These are phyloP conservation scores for Ophiostoma angusticollis DNA, from an alignment of 2,329 filamentous ascomycete species.

Conservation along the genomic window DNA sequence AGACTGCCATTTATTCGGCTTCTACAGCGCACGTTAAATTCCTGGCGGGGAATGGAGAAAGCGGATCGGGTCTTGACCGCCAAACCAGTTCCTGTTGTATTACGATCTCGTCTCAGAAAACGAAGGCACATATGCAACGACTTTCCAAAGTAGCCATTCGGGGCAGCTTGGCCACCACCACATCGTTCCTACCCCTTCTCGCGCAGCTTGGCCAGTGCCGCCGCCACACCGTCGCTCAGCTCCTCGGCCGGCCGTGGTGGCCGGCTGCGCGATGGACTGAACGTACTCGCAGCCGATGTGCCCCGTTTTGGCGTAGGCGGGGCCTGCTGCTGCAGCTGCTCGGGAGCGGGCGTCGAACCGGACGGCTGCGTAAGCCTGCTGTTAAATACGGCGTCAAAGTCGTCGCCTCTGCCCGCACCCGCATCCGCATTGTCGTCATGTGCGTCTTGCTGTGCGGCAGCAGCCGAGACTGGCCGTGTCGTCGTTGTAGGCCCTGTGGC, in stretches of 20 bases:
- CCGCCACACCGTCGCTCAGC: constrained; percentile 45
- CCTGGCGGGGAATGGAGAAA: too few relatives aligned
- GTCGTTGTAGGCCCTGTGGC: constrained; percentile 16
- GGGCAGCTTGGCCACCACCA: too few relatives aligned
- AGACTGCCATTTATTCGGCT: too few relatives aligned
- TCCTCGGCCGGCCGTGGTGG: constrained; percentile 22
- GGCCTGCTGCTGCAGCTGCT: constrained; percentile 10
- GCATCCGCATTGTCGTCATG: too few relatives aligned
- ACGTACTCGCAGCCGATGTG: constrained; percentile 1
- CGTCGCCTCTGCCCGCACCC: neutral
- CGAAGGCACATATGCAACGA: too few relatives aligned
- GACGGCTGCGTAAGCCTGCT: neutral
- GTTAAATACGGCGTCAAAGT: constrained; percentile 8
- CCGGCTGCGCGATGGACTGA: constrained; percentile 1
- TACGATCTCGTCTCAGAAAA: too few relatives aligned
- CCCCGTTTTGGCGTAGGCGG: constrained; percentile 19
- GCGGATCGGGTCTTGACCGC: too few relatives aligned
- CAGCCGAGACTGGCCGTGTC: constrained; percentile 9
- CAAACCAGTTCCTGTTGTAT: too few relatives aligned
- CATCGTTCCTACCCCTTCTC: constrained; percentile 24
- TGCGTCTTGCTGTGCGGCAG: neutral
- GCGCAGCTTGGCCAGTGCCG: constrained; percentile 46
- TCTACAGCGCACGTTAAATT: too few relatives aligned
- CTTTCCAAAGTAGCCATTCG: too few relatives aligned
- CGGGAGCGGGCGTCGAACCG: neutral